Evolutionary conservation across 345 rosid genomes (phyloP), one percentile per base, ranked within the genome.

Genomic region (Camelina hispida): DNA sequence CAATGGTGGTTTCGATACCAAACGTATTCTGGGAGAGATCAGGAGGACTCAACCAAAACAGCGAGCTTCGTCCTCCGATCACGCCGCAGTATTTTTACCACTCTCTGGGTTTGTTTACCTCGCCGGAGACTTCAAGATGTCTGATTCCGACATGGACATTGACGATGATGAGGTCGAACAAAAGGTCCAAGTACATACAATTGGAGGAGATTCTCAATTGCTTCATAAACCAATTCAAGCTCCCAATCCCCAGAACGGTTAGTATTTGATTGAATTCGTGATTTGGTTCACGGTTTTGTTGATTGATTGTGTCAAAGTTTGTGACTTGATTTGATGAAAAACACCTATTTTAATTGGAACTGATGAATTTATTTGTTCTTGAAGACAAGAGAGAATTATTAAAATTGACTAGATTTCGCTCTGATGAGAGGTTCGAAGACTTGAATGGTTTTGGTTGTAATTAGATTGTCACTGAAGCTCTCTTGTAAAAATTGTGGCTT

Each of bases 91-190:
- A 56, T n/a, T 14, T 2, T 25, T 18, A 30, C 18, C 38, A 56
- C 20, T 15, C 12, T 56, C 61, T 30, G 38, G 38, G 37, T 56
- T 56, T 11, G 35, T 62, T 50, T 28, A 6, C 2, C 30, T 72
- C 65, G 62, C 57, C 81, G 6, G 17, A 57, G 32, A 44, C 48
- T 2, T 69, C 50, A 51, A 67, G 70, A 74, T 78, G 77, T 73
- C 81, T 73, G 81, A 73, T 73, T 72, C 79, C 73, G 55, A 62
- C 8, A 42, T 67, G 70, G 67, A 63, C 51, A 53, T 74, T 63
- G 80, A 76, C 15, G 80, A 77, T 25, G 75, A 69, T 28, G 80
- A 77, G 25, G 75, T 63, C 9, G 68, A 63, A 17, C 68, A 44
- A 44, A 63, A 44, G 53, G 22, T 44, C 8, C 65, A 55, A 54